Evolutionary conservation across 129 eudicot genomes (phyloP).

Genomic region (Escallonia rubra): DNA sequence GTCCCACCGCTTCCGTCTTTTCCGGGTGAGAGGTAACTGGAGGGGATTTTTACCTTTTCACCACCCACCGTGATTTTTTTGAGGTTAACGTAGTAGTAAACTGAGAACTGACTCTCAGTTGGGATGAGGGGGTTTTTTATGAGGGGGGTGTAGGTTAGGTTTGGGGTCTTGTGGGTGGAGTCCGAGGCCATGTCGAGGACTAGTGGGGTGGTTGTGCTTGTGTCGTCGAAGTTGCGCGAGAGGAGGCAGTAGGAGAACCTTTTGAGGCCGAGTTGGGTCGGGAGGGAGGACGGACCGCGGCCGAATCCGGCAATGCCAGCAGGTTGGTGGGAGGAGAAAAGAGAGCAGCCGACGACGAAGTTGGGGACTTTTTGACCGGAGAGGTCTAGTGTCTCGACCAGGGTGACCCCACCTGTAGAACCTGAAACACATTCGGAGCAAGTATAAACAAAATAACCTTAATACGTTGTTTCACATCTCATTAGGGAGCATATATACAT

Average conservation of each 20-base stretch:
- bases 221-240: constrained; percentile 40
- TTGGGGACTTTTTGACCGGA: constrained; percentile 17
- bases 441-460: too few relatives aligned
- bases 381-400: constrained; percentile 36
- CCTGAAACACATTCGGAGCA: constrained; percentile 5
- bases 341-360: constrained; percentile 50
- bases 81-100: constrained; percentile 39
- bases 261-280: constrained; percentile 44
- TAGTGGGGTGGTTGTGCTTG: constrained; percentile 16
- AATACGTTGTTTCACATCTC: too few relatives aligned
- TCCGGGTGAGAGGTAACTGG: constrained; percentile 19
- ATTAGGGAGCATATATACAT: too few relatives aligned
- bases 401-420: constrained; percentile 46
- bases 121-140: constrained; percentile 32
- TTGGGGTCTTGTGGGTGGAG: constrained; percentile 23
- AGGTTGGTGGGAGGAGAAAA: constrained; percentile 48
- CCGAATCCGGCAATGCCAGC: constrained; percentile 67
- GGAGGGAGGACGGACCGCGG: constrained; percentile 38
- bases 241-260: constrained; percentile 49
- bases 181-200: constrained; percentile 14
- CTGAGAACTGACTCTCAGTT: constrained; percentile 13
- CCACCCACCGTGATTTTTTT: constrained; percentile 31
- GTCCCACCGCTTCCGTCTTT: constrained; percentile 39
- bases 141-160: constrained; percentile 35
- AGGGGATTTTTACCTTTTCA: constrained; percentile 24